phyloP scores from a whole-genome alignment of 2,329 filamentous ascomycete genomes.

The Sordariomycetes sp. region DNA sequence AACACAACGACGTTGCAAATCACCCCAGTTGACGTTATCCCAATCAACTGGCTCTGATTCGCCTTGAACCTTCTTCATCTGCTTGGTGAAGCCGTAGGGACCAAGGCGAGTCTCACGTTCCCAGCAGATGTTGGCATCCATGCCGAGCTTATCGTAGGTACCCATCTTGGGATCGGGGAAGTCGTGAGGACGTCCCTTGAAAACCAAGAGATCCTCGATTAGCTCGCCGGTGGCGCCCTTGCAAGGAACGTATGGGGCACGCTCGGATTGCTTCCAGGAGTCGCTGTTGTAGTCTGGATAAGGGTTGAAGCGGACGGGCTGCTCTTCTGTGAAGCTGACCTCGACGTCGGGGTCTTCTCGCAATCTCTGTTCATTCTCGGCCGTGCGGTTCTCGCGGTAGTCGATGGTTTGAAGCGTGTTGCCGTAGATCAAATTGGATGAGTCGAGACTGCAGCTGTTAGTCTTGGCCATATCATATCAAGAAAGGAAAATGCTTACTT shows the following conservation, averaged over 20 bases:
- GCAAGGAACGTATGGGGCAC: constrained; percentile 54
- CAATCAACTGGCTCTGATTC: constrained; percentile 45
- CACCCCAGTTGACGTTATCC: constrained; percentile 60
- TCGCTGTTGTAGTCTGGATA: constrained; percentile 62
- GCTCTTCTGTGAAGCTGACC: constrained; percentile 30
- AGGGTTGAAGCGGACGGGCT: constrained; percentile 54
- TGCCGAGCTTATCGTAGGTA: constrained; percentile 47
- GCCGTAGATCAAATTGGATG: constrained; percentile 45
- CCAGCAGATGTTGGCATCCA: constrained; percentile 57
- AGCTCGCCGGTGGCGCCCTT: constrained; percentile 52
- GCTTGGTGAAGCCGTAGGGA: constrained; percentile 48
- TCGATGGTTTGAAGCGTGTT: constrained; percentile 41
- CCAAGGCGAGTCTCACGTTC: constrained; percentile 63
- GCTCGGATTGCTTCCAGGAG: constrained; percentile 46
- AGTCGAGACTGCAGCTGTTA: constrained; percentile 25
- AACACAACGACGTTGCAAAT: constrained; percentile 58
- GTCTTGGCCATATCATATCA: constrained; percentile 2
- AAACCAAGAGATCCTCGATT: constrained; percentile 54
- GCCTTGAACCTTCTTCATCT: constrained; percentile 33
- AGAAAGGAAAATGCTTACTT: constrained; percentile 21
- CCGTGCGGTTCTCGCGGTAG: constrained; percentile 25
- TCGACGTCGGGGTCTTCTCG: constrained; percentile 21
- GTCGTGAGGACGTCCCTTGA: constrained; percentile 47
- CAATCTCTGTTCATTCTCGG: constrained; percentile 19
- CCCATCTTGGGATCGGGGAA: constrained; percentile 57